These are phyloP conservation scores for Yarrowia sp. DNA, from an alignment of 805 yeast species.

Conservation along the genomic window DNA sequence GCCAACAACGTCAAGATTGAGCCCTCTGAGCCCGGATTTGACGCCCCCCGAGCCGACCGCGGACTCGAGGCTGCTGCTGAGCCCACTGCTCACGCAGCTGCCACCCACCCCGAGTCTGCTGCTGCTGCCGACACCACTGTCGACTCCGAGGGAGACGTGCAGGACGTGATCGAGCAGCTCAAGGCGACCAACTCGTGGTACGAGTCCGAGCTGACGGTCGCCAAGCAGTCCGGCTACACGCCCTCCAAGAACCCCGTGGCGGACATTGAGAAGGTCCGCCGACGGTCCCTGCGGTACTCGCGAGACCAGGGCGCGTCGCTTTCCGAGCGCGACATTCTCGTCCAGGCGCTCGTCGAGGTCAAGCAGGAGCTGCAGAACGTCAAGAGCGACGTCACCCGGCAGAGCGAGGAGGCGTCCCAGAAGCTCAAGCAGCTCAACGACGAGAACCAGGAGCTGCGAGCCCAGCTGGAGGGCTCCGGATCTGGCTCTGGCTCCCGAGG, in stretches of 20 bases:
- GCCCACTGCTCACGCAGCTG: too few relatives aligned
- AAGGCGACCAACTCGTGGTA: constrained; percentile 38
- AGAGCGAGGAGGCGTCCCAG: constrained; percentile 35
- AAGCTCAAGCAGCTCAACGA: constrained; percentile 31
- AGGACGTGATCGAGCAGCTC: constrained; percentile 42
- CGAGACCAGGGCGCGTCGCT: constrained; percentile 33
- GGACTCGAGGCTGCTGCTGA: too few relatives aligned
- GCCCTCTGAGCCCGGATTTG: not conserved
- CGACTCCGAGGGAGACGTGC: constrained; percentile 43
- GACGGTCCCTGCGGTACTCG: constrained; percentile 35
- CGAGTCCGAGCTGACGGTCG: constrained; percentile 35
- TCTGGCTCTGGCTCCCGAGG: not conserved
- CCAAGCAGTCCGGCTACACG: constrained; percentile 35
- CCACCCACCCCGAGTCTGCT: too few relatives aligned
- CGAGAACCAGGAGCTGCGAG: constrained; percentile 31
- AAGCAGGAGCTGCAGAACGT: constrained; percentile 34
- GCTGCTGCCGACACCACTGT: too few relatives aligned
- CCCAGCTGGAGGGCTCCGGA: not conserved
- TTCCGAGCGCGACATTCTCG: constrained; percentile 35
- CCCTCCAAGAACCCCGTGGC: constrained; percentile 35
- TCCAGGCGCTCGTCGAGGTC: constrained; percentile 34
- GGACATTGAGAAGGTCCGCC: constrained; percentile 33
- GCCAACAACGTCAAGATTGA: constrained; percentile 3
- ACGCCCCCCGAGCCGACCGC: too few relatives aligned
- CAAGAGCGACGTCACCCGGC: constrained; percentile 31